These are phyloP conservation scores for Lentithecium fluviatile DNA, from an alignment of 495 filamentous ascomycete genomes.

Conservation along the genomic window DNA sequence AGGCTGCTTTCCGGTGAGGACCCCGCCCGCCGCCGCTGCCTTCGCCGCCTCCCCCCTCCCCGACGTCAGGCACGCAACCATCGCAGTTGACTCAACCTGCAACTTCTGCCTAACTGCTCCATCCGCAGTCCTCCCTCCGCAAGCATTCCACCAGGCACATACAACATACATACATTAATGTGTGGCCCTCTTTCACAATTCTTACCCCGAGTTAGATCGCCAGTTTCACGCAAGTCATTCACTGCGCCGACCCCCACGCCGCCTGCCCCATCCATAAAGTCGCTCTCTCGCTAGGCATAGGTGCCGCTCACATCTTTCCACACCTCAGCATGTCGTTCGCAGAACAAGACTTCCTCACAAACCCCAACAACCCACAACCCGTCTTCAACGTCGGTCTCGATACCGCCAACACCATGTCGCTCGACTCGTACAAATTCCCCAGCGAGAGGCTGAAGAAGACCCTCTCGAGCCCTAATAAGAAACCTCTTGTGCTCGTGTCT, in stretches of 20 bases:
- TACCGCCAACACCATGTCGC: conserved; percentile 19
- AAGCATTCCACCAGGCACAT: neutral
- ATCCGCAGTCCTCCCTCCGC: neutral
- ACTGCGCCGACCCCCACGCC: neutral
- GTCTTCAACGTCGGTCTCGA: conserved; percentile 10
- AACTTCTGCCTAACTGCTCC: conserved; percentile 11
- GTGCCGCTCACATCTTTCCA: neutral
- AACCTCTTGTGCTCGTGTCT: conserved; percentile 77
- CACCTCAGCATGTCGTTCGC: conserved; percentile 10
- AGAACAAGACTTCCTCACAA: neutral
- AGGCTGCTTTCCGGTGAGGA: too few relatives aligned
- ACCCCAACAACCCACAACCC: conserved; percentile 16
- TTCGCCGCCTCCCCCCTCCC: conserved; percentile 1
- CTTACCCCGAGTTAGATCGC: neutral
- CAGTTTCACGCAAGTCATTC: neutral
- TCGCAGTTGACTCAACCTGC: conserved; percentile 5
- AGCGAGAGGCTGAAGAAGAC: conserved; percentile 63
- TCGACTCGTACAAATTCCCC: conserved; percentile 71
- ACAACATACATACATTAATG: neutral
- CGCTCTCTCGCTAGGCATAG: too few relatives aligned
- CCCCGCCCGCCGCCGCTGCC: neutral
- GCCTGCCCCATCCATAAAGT: neutral
- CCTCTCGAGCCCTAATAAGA: conserved; percentile 67
- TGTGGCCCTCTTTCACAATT: neutral
- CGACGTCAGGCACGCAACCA: neutral